Base-by-base conservation (phyloP, 192 early-diverging fungal species). In the Dissophora globulifera region DNA sequence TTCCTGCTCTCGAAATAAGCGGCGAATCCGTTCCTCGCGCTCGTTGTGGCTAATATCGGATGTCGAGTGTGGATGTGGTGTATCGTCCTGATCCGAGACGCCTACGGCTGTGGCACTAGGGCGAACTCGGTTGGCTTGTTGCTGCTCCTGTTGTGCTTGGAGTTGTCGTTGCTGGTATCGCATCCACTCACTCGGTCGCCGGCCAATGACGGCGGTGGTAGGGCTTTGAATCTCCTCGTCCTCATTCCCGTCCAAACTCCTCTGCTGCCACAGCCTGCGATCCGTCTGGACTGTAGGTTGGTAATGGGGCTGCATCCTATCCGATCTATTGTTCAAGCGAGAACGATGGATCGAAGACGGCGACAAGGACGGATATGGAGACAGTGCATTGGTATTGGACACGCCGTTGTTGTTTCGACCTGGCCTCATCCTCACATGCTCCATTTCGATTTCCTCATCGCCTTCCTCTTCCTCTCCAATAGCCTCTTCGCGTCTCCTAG, bases 151-250 rank as follows among this genome's bases (percentile, higher is more conserved):
- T 12, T 74, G 61, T 16, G 62, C 70, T 26, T 74, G 70, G 1
- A 65, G 33, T 29, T 75, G 71, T 22, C 64, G 72, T 40, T 67
- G 72, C 20, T 76, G 72, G 26, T 76, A 62, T 33, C 62, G 56
- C 72, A 76, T 76, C 63, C 63, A 67, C 19, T 76, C 72, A 27
- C 72, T 76, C 33, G 72, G 72, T 10, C 72, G 56, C n/a, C 72
- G 63, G 20, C 72, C 72, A 16, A 76, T 76, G 3, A 76, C 63
- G 2, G 72, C 72, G 3, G 72, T 67, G 1, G 63, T 56, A 1
- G 72, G 72, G 27, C 63, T 76, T 46, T 59, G 63, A 1, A 55
- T 30, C 7, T 76, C 72, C 12, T 75, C 71, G 9, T 53, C 52
- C 2, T 76, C 72, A 16, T 65, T 51, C 9, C 23, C 50, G 27